These are phyloP conservation scores for Paramarasmius palmivorus DNA, from an alignment of 1,284 basidiomycete genomes.

Conservation along the genomic window DNA sequence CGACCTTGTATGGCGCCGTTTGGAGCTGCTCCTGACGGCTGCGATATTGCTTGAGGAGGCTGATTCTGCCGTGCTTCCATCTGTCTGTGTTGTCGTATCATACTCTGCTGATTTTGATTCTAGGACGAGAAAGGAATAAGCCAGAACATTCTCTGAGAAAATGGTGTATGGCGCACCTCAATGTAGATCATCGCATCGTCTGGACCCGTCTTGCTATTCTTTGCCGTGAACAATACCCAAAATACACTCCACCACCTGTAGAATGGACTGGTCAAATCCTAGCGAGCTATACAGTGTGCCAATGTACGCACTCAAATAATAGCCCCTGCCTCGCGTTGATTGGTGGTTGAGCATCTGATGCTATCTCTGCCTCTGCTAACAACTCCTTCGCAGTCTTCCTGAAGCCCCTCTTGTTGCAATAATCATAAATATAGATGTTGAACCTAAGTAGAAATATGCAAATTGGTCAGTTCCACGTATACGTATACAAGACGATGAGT, in stretches of 20 bases:
- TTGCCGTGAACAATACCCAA: constrained; percentile 79
- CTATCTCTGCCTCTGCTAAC: constrained; percentile 60
- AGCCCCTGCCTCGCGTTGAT: constrained; percentile 81
- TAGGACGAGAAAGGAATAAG: constrained; percentile 14
- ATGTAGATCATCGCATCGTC: constrained; percentile 74
- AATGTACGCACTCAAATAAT: constrained; percentile 69
- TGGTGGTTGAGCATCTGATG: constrained; percentile 60
- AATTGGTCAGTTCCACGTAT: constrained; percentile 31
- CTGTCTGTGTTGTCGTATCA: constrained; percentile 11
- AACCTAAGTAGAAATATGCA: constrained; percentile 53
- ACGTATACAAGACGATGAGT: too few relatives aligned
- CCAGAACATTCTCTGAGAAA: constrained; percentile 8
- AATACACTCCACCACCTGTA: constrained; percentile 85
- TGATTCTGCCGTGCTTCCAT: constrained; percentile 25
- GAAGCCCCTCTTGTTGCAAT: constrained; percentile 77
- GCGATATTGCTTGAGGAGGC: too few relatives aligned
- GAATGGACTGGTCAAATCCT: constrained; percentile 7
- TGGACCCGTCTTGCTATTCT: constrained; percentile 58
- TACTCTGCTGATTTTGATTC: constrained; percentile 28
- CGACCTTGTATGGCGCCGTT: too few relatives aligned
- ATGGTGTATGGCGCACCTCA: constrained; percentile 46
- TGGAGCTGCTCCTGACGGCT: too few relatives aligned
- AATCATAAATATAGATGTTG: constrained; percentile 84
- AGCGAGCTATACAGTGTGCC: constrained; percentile 8
- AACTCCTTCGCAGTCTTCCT: constrained; percentile 67